Evolutionary conservation across 164 flowering plant species (phyloP).

Genomic region (Liriodendron chinense): DNA sequence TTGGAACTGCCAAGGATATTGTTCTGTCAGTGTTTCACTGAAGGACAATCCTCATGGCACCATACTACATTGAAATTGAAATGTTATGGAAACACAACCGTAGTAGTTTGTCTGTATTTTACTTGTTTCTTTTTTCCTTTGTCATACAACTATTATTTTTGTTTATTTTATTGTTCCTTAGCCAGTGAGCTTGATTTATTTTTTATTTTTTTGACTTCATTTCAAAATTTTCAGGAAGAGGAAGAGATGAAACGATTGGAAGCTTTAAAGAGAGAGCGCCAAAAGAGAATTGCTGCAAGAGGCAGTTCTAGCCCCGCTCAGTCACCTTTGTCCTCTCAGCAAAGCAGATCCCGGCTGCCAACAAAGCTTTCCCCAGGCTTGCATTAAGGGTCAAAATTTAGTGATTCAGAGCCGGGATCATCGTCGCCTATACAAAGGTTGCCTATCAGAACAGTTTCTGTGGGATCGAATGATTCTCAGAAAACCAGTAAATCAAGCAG

Average conservation of each 20-base stretch:
- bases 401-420: conserved; percentile 77
- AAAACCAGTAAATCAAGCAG: conserved; percentile 45
- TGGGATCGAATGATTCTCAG: conserved; percentile 42
- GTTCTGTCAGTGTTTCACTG: neutral
- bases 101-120: neutral
- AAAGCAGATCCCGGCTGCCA: conserved; percentile 45
- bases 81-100: neutral
- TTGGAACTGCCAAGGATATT: neutral
- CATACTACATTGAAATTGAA: neutral
- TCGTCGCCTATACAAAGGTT: conserved; percentile 68
- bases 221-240: conserved; percentile 59
- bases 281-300: conserved; percentile 88
- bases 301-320: conserved; percentile 38
- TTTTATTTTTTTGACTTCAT: neutral
- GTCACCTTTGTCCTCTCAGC: conserved; percentile 40
- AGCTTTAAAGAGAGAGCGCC: conserved; percentile 77
- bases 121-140: conserved; percentile 4
- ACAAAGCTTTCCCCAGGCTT: conserved; percentile 61
- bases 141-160: neutral
- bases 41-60: neutral
- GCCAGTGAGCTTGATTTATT: conserved; percentile 5
- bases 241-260: conserved; percentile 64
- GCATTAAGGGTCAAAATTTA: conserved; percentile 70
- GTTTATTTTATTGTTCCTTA: neutral
- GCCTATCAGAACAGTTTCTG: conserved; percentile 39